Evolutionary conservation across 352 stramenopile genomes (phyloP).

Genomic region (Phytophthora tentaculata): DNA sequence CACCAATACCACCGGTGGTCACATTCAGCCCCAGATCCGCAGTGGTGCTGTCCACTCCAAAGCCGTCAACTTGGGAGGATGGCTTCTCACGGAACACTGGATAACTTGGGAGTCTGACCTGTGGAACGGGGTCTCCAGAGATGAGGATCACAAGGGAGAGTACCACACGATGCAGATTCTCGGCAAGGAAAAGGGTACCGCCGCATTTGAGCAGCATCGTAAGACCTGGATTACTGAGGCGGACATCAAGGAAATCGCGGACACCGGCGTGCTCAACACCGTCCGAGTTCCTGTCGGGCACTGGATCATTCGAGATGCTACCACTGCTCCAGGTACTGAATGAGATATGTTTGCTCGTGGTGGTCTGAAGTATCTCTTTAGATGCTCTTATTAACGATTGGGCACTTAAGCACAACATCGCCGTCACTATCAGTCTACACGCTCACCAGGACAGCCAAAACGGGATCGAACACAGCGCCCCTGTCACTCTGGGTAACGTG

Average conservation of each 20-base stretch:
- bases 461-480: constrained; percentile 50
- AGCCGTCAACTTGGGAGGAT: constrained; percentile 25
- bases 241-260: constrained; percentile 23
- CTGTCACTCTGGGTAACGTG: not conserved
- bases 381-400: constrained; percentile 60
- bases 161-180: constrained; percentile 23
- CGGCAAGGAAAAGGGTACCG: constrained; percentile 14
- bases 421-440: constrained; percentile 64
- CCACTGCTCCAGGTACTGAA: constrained; percentile 19
- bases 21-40: constrained; percentile 23
- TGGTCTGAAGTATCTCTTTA: constrained; percentile 55
- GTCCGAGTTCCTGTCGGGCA: constrained; percentile 53
- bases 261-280: constrained; percentile 45
- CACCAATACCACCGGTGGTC: not conserved
- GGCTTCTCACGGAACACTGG: not conserved
- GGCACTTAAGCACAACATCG: constrained; percentile 57
- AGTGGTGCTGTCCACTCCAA: constrained; percentile 13
- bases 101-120: not conserved
- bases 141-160: constrained; percentile 7
- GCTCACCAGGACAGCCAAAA: constrained; percentile 65
- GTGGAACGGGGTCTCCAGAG: not conserved
- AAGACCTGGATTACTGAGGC: constrained; percentile 28
- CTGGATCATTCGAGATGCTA: constrained; percentile 51
- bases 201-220: constrained; percentile 19
- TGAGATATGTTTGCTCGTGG: constrained; percentile 30